Conservation (phyloP, 164 flowering plant species). For the Pachysandra terminalis region DNA sequence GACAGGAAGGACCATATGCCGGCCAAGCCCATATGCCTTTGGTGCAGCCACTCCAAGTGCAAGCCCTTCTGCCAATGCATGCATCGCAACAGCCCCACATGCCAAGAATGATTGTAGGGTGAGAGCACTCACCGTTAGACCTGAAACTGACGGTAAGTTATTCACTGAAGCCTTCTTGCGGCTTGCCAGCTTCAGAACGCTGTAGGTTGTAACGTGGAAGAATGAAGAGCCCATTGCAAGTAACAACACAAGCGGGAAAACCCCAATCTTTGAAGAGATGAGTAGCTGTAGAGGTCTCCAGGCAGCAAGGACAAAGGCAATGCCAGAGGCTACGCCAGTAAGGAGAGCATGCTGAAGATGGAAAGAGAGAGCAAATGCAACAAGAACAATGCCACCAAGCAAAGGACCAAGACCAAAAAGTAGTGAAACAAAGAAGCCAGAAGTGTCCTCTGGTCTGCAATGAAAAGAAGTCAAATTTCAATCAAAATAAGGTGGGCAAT, state of each 20-base stretch:
- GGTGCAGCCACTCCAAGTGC: conserved; percentile 91
- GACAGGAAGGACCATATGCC: conserved; percentile 87
- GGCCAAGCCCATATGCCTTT: conserved; percentile 89
- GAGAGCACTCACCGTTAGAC: conserved; percentile 56
- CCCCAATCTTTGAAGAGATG: conserved; percentile 59
- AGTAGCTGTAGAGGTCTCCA: conserved; percentile 92
- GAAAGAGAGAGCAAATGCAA: conserved; percentile 70
- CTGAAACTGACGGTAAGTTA: conserved; percentile 35
- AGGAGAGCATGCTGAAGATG: conserved; percentile 77
- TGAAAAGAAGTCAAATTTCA: not conserved
- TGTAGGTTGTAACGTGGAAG: conserved; percentile 46
- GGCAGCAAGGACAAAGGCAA: conserved; percentile 80
- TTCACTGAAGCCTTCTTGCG: conserved; percentile 51
- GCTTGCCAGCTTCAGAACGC: conserved; percentile 36
- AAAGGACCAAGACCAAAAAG: conserved; percentile 93
- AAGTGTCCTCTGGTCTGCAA: conserved; percentile 65
- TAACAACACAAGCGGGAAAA: conserved; percentile 46
- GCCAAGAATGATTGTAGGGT: conserved; percentile 60
- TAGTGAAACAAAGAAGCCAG: conserved; percentile 67
- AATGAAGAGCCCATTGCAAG: conserved; percentile 49
- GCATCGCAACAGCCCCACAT: conserved; percentile 52
- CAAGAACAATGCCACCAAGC: conserved; percentile 71
- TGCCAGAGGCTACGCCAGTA: conserved; percentile 81
- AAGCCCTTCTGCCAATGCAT: conserved; percentile 70
- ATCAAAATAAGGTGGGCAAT: not conserved